Conservation (phyloP, 2,329 filamentous ascomycete genomes). For the Neoscytalidium dimidiatum region DNA sequence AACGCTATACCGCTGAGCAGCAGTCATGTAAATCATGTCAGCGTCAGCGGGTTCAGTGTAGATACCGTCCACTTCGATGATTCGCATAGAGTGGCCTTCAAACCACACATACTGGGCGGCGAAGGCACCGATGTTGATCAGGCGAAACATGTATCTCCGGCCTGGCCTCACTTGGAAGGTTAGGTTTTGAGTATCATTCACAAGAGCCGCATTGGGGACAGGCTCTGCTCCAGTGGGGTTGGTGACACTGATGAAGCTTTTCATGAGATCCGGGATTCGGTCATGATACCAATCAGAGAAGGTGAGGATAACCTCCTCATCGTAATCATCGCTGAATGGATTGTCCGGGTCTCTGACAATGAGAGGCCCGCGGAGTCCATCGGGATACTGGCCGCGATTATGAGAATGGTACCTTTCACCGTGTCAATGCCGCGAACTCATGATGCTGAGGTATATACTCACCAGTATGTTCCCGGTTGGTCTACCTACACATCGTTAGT, state of each 20-base stretch:
- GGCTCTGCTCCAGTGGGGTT: slow-evolving; percentile 65
- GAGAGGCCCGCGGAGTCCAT: slow-evolving; percentile 68
- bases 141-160: slow-evolving; percentile 64
- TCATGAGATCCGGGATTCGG: slow-evolving; percentile 47
- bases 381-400: slow-evolving; percentile 62
- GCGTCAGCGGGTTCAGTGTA: slow-evolving; percentile 62
- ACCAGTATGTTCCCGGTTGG: slow-evolving; percentile 58
- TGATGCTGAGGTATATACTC: neutral
- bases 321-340: slow-evolving; percentile 54
- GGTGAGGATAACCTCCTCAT: slow-evolving; percentile 65
- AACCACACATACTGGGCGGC: slow-evolving; percentile 72
- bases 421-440: neutral
- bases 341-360: slow-evolving; percentile 64
- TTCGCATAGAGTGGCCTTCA: slow-evolving; percentile 64
- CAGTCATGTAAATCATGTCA: slow-evolving; percentile 64
- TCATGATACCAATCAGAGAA: slow-evolving; percentile 76
- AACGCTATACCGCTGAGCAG: slow-evolving; percentile 71
- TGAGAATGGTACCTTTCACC: slow-evolving; percentile 63
- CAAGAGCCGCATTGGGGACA: slow-evolving; percentile 64
- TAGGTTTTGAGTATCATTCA: slow-evolving; percentile 61
- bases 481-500: slow-evolving; percentile 39
- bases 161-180: slow-evolving; percentile 50
- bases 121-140: slow-evolving; percentile 71
- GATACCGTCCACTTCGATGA: slow-evolving; percentile 72
- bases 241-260: slow-evolving; percentile 47